Base-by-base conservation (phyloP, 2,329 filamentous ascomycete genomes). In the Elsinoe arachidis region DNA sequence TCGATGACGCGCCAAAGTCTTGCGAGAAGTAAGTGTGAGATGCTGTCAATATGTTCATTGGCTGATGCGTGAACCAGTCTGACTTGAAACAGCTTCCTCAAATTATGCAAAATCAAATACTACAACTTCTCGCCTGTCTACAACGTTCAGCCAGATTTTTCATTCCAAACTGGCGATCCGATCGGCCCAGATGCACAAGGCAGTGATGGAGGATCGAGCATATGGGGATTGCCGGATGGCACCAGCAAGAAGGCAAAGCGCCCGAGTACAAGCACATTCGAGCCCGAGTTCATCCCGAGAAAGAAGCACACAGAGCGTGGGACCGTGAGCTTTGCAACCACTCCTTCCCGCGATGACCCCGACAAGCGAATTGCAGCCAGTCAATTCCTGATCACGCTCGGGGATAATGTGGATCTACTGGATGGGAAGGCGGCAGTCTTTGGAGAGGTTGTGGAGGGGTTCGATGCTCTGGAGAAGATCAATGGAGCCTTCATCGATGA, bases 71-170 rank as follows among this genome's bases (percentile, higher is more conserved):
- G 23, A 17, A 46, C 55, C 39, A 53, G 49, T 53, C 49, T 53
- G 49, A 53, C 49, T 19, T 53, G 49, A 53, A 15, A 14, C 62
- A 95, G 90, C 80, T 97, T 99, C 72, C 78, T 99, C 58, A 97
- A 99, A 80, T 88, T 99, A 65, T 96, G 93, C 83, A 97, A 97
- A 76, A 79, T 90, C 74, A 99, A 96, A 77, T 99, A 97, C 76
- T 99, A 96, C 83, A 97, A 97, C 77, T 97, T 95, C 72, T 85
- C 90, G 5, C 93, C 92, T 23, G 77, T 97, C 56, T 89, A 96
- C 75, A 90, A 86, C 63, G 83, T 99, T 37, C 93, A 96, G 69
- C 93, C 92, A 71, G 85, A 90, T 73, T 97, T 96, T 74, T 95
- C 91, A 60, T 96, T 96, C 73, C 92, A 97, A 73, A 95, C 89